phyloP scores from a whole-genome alignment of 768 basidiomycete species.

The Lactarius hatsudake region DNA sequence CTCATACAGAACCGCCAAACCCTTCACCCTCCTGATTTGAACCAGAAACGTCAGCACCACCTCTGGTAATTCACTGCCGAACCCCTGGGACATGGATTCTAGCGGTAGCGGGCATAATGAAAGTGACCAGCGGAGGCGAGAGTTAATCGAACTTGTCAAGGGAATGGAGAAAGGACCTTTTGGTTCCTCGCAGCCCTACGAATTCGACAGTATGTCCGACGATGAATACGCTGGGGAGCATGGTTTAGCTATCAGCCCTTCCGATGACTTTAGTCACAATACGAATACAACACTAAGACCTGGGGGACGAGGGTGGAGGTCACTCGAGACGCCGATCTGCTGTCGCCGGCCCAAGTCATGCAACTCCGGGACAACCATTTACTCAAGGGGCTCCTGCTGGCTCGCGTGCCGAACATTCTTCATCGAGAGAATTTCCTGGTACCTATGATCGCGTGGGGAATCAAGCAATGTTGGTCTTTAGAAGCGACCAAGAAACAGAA shows the following conservation, averaged over 20 bases:
- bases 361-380: slow-evolving; percentile 7
- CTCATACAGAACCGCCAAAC: slow-evolving; percentile 17
- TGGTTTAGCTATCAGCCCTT: slow-evolving; percentile 30
- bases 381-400: neutral
- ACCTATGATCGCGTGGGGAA: neutral
- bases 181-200: slow-evolving; percentile 3
- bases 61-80: slow-evolving; percentile 12
- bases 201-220: slow-evolving; percentile 16
- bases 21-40: neutral
- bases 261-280: slow-evolving; percentile 11
- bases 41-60: slow-evolving; percentile 5
- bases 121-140: slow-evolving; percentile 21
- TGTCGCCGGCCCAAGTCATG: neutral
- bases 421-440: neutral
- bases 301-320: neutral
- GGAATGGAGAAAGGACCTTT: slow-evolving; percentile 14
- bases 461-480: neutral
- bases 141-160: slow-evolving; percentile 22
- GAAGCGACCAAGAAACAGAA: slow-evolving; percentile 6
- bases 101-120: neutral
- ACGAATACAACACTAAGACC: slow-evolving; percentile 1
- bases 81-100: slow-evolving; percentile 16
- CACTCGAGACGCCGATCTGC: neutral
- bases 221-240: slow-evolving; percentile 32
- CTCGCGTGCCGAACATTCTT: neutral